Conservation (phyloP, 2,329 filamentous ascomycete genomes). For the Fonsecaea monophora region DNA sequence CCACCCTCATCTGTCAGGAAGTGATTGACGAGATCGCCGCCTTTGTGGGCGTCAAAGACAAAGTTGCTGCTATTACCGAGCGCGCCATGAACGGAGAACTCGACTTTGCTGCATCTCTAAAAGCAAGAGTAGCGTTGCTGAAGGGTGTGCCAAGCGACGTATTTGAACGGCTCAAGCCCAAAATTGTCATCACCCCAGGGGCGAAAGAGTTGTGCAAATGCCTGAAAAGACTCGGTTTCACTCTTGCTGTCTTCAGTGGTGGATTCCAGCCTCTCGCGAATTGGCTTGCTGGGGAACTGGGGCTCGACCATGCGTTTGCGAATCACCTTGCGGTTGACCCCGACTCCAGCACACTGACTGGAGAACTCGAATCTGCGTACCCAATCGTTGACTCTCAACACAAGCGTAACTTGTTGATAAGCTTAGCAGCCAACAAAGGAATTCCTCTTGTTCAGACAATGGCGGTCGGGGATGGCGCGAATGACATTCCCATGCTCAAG, state of each 20-base stretch:
- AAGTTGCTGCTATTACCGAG: constrained; percentile 86
- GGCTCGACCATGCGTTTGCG: constrained; percentile 85
- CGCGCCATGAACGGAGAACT: constrained; percentile 96
- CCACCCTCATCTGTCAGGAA: constrained; percentile 94
- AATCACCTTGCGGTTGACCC: constrained; percentile 69
- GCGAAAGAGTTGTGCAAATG: constrained; percentile 75
- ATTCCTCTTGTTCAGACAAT: constrained; percentile 63
- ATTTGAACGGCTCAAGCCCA: constrained; percentile 75
- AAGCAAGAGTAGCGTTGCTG: constrained; percentile 79
- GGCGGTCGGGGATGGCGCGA: constrained; percentile 69
- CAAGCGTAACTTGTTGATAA: constrained; percentile 62
- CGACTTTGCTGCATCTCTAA: constrained; percentile 85
- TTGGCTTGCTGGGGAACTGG: constrained; percentile 81
- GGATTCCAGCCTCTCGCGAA: constrained; percentile 88
- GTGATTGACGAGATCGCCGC: constrained; percentile 95
- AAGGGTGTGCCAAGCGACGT: constrained; percentile 79
- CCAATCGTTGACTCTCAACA: constrained; percentile 66
- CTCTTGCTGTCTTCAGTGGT: constrained; percentile 88
- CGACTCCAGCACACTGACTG: constrained; percentile 59
- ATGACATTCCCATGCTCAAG: constrained; percentile 70
- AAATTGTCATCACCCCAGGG: constrained; percentile 82
- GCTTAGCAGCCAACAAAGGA: constrained; percentile 61
- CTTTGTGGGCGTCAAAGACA: constrained; percentile 78
- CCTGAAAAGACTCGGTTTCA: constrained; percentile 79
- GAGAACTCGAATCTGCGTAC: constrained; percentile 59